Conservation (phyloP, 208 protist genomes). For the Trypanosoma conorhini region DNA sequence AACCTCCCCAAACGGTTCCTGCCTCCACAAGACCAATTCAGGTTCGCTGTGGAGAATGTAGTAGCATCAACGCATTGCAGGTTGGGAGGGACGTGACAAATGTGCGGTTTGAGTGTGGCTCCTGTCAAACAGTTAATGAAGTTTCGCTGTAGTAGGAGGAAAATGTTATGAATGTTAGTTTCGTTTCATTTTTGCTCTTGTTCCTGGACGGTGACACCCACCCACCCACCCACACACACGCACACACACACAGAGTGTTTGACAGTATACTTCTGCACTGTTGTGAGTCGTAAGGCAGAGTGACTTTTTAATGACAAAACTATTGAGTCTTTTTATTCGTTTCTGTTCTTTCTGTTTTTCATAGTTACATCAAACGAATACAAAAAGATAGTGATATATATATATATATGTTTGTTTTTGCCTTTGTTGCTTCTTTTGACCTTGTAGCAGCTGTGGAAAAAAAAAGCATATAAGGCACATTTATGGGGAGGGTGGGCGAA, state of each 20-base stretch:
- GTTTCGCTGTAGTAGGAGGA: conserved; percentile 39
- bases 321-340: neutral
- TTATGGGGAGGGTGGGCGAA: conserved; percentile 80
- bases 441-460: neutral
- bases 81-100: conserved; percentile 33
- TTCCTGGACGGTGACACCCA: conserved; percentile 6
- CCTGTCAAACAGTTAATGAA: conserved; percentile 67
- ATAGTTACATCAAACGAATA: neutral
- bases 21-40: conserved; percentile 42
- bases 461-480: conserved; percentile 4
- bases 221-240: too few relatives aligned
- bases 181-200: neutral
- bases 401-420: neutral
- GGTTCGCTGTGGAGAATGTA: conserved; percentile 67
- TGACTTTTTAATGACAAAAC: neutral
- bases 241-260: neutral
- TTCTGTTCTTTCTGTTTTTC: neutral
- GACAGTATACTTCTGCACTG: neutral
- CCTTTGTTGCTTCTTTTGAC: neutral
- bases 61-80: conserved; percentile 57
- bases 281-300: neutral
- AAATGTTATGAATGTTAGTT: neutral
- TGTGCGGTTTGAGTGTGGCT: conserved; percentile 78
- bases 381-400: neutral
- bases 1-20: neutral